These are phyloP conservation scores for Penicillium glabrum DNA, from an alignment of 2,329 filamentous ascomycete genomes.

Conservation along the genomic window DNA sequence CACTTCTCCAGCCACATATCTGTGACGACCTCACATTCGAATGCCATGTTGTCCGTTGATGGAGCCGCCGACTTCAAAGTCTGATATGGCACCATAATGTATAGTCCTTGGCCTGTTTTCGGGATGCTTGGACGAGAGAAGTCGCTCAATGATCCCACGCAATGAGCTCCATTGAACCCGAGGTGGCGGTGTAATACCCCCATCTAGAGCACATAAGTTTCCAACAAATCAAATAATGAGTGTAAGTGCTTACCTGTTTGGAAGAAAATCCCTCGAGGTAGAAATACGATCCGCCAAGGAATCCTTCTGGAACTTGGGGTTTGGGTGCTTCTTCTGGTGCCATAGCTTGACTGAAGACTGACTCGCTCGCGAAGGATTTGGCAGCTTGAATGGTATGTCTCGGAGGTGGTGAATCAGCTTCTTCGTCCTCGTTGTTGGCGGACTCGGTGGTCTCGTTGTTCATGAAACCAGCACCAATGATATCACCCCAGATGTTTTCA, in stretches of 20 bases:
- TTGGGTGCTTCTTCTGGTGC: slow-evolving; percentile 16
- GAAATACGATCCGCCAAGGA: slow-evolving; percentile 56
- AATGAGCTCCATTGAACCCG: slow-evolving; percentile 40
- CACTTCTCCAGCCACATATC: slow-evolving; percentile 95
- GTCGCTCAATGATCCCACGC: slow-evolving; percentile 35
- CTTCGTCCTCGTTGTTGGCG: slow-evolving; percentile 26
- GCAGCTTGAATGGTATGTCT: slow-evolving; percentile 31
- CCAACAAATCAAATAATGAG: not conserved
- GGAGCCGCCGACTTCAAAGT: slow-evolving; percentile 33
- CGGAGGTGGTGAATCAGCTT: slow-evolving; percentile 10
- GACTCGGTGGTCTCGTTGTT: slow-evolving; percentile 26
- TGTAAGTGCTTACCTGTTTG: slow-evolving; percentile 46
- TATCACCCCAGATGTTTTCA: slow-evolving; percentile 86
- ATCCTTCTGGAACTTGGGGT: slow-evolving; percentile 45
- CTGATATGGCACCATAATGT: slow-evolving; percentile 43
- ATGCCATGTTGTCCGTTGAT: slow-evolving; percentile 40
- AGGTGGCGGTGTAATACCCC: slow-evolving; percentile 43
- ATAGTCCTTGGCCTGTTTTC: slow-evolving; percentile 35
- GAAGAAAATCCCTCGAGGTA: slow-evolving; percentile 61
- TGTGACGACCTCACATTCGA: slow-evolving; percentile 62
- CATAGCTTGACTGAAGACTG: slow-evolving; percentile 29
- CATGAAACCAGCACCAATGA: slow-evolving; percentile 57
- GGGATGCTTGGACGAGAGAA: slow-evolving; percentile 35
- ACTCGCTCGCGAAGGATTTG: slow-evolving; percentile 41
- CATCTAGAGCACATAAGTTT: slow-evolving; percentile 26